Evolutionary conservation across 2,329 filamentous ascomycete genomes (phyloP).

Genomic region (Fusarium compactum): DNA sequence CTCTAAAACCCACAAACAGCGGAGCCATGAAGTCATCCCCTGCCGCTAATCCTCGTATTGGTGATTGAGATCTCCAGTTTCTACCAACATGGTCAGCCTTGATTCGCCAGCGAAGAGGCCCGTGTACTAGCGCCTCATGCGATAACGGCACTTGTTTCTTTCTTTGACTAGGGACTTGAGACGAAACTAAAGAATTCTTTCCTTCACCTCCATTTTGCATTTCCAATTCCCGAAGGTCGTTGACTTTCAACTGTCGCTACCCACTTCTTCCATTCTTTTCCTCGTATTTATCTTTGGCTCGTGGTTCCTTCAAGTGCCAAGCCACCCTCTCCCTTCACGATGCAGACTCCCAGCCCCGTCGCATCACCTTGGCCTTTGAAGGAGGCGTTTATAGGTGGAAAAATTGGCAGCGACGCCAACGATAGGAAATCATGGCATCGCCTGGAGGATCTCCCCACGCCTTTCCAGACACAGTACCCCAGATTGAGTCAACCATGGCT

Average conservation of each 20-base stretch:
- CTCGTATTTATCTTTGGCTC: neutral
- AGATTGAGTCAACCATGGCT: conserved; percentile 39
- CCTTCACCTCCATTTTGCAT: conserved; percentile 2
- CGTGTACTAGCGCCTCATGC: conserved; percentile 13
- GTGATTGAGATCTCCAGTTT: conserved; percentile 15
- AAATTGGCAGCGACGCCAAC: neutral
- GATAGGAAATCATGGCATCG: conserved; percentile 30
- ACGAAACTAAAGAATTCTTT: conserved; percentile 6
- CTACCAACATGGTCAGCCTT: neutral
- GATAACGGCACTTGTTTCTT: neutral
- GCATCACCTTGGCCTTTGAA: conserved; percentile 29
- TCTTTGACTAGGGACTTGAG: neutral
- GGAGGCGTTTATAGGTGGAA: conserved; percentile 5
- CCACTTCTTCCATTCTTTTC: neutral
- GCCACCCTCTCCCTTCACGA: neutral
- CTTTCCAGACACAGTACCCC: conserved; percentile 6
- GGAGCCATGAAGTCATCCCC: conserved; percentile 14
- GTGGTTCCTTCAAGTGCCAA: neutral
- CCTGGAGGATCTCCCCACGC: conserved; percentile 15
- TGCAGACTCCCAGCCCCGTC: neutral
- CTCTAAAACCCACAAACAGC: neutral
- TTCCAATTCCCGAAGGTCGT: neutral
- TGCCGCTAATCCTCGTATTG: conserved; percentile 25
- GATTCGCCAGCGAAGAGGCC: conserved; percentile 2
- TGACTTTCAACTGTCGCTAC: neutral